Conservation (phyloP, 306 rosid genomes). For the Acacia acuminata region DNA sequence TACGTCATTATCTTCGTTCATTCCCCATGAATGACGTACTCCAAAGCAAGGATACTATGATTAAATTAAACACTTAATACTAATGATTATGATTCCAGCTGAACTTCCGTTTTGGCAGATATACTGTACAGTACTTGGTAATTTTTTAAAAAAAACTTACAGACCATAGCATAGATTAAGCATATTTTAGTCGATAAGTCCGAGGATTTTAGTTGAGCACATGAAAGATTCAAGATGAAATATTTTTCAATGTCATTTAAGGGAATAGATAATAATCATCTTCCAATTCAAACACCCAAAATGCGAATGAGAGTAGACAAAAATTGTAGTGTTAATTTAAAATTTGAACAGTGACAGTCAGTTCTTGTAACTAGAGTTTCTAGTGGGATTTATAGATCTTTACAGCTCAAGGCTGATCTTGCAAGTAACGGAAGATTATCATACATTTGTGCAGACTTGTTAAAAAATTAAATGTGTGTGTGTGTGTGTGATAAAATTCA, state of each 20-base stretch:
- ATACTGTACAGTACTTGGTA: slow-evolving; percentile 19
- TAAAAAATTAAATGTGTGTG: too few species aligned
- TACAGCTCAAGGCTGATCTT: background rate
- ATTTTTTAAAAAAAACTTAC: background rate
- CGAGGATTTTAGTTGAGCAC: background rate
- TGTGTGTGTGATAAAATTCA: too few species aligned
- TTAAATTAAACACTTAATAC: slow-evolving; percentile 21
- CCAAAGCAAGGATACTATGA: slow-evolving; percentile 27
- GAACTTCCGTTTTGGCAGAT: slow-evolving; percentile 16
- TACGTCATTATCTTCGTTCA: slow-evolving; percentile 28
- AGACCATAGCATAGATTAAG: background rate
- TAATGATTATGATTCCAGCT: slow-evolving; percentile 31
- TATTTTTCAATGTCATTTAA: too few species aligned
- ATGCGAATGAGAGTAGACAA: background rate
- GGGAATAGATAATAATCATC: background rate
- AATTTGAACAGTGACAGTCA: background rate
- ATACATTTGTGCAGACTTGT: background rate
- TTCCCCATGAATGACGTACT: slow-evolving; percentile 8
- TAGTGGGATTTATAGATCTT: background rate
- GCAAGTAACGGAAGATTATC: background rate
- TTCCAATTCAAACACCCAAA: background rate
- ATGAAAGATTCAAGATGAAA: too few species aligned
- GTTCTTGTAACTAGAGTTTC: background rate
- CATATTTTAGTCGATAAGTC: background rate
- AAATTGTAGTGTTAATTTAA: background rate